phyloP scores from a whole-genome alignment of 805 yeast species.

The Candida khao-thaluensis region DNA sequence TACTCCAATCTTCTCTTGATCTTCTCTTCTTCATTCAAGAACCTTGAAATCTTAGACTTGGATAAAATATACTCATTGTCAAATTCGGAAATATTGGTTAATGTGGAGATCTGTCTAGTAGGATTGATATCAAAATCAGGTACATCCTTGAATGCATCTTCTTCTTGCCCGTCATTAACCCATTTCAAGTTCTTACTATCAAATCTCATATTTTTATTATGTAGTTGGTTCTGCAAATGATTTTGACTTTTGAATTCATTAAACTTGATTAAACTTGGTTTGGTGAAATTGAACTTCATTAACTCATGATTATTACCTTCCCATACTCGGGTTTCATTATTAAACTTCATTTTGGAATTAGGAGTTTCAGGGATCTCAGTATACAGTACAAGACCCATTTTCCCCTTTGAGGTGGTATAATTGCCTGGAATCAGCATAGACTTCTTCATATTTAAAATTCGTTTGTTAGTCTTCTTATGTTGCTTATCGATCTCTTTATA shows the following conservation, averaged over 20 bases:
- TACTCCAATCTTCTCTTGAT: conserved; percentile 32
- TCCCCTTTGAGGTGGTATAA: neutral
- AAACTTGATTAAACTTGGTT: conserved; percentile 39
- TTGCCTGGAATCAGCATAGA: conserved; percentile 13
- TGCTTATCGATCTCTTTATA: conserved; percentile 27
- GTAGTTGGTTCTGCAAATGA: conserved; percentile 9
- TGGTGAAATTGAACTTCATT: conserved; percentile 37
- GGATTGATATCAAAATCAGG: conserved; percentile 37
- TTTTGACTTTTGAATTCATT: conserved; percentile 22
- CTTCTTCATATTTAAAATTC: conserved; percentile 13
- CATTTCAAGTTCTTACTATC: conserved; percentile 58
- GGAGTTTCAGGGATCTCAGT: conserved; percentile 21
- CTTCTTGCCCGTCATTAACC: conserved; percentile 43
- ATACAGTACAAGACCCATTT: conserved; percentile 3
- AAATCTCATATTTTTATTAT: conserved; percentile 50
- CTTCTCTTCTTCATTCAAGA: conserved; percentile 36
- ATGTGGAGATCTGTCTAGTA: conserved; percentile 33
- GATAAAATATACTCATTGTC: conserved; percentile 28
- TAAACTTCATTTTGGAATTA: conserved; percentile 48
- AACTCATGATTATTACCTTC: conserved; percentile 65
- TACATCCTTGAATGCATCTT: conserved; percentile 48
- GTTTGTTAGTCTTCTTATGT: conserved; percentile 15
- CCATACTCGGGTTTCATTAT: conserved; percentile 54
- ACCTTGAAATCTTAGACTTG: conserved; percentile 28
- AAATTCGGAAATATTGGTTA: conserved; percentile 20